phyloP scores from a whole-genome alignment of 1,284 basidiomycete species.

The Flammula alnicola region DNA sequence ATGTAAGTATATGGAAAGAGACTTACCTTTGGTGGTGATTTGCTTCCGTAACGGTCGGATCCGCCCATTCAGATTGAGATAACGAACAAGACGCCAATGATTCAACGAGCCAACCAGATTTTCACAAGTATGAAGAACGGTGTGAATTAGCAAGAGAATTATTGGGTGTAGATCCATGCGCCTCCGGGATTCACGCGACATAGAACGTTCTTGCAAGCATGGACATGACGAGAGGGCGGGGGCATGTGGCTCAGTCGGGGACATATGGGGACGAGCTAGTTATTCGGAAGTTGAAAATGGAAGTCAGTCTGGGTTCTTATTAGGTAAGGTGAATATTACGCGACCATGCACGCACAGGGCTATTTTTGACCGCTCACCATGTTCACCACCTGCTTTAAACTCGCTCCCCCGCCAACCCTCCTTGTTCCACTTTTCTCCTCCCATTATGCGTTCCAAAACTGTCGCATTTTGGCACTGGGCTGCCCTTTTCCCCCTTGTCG shows the following conservation, averaged over 20 bases:
- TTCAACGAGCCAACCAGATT: background rate
- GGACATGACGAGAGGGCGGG: constrained; percentile 11
- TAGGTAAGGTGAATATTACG: constrained; percentile 11
- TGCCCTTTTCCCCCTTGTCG: constrained; percentile 21
- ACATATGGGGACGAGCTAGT: constrained; percentile 20
- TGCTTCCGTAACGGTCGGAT: too few relatives aligned
- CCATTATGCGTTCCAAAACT: constrained; percentile 16
- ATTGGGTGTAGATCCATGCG: constrained; percentile 8
- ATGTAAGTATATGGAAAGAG: too few relatives aligned
- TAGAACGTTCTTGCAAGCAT: constrained; percentile 19
- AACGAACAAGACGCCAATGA: background rate
- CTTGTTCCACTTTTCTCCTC: constrained; percentile 1
- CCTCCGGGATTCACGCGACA: constrained; percentile 7
- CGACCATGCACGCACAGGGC: constrained; percentile 9
- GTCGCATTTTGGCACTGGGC: constrained; percentile 22
- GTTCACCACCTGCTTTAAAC: background rate
- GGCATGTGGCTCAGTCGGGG: constrained; percentile 19
- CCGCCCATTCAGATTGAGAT: background rate
- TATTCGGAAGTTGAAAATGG: constrained; percentile 6
- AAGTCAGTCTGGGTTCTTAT: constrained; percentile 2
- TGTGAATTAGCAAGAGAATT: constrained; percentile 7
- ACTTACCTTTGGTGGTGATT: too few relatives aligned
- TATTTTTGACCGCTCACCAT: constrained; percentile 4
- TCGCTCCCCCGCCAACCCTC: background rate
- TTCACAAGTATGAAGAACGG: constrained; percentile 13